Evolutionary conservation across 768 basidiomycete species (phyloP), one percentile per base, ranked within the genome.

Genomic region (Leucosporidium scottii): DNA sequence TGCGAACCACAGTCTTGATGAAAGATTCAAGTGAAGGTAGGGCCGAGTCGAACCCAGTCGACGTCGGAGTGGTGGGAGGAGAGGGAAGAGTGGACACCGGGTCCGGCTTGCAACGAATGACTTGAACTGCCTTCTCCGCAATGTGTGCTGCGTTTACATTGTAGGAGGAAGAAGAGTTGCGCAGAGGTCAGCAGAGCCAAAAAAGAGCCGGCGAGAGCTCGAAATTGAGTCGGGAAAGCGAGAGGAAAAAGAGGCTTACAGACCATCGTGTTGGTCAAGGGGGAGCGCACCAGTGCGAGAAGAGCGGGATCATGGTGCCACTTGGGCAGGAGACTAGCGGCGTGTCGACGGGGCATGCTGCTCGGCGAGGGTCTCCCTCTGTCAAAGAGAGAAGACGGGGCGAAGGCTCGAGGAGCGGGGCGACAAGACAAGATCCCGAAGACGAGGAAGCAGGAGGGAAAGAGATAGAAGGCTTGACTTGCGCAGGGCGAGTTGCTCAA

Each of bases 271-370:
- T 82, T 80, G 15, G 89, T 85, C 56, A 94, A 88, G 36, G 83
- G 85, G 73, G 83, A 84, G 70, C 83, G 80, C 81, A 96, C 82
- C 73, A 96, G 87, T 73, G 84, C 82, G 69, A 93, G 81, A 68
- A 97, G 84, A 68, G 84, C 85, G 31, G 86, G 86, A 79, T 90
- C 86, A 82, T 96, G 93, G 71, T 82, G 77, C 61, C 83, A 82
- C 57, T 83, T 79, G 67, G 88, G 87, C 64, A 91, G 77, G 75
- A 94, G 89, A 39, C 92, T 93, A 61, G 86, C 86, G 51, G 89
- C 88, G 73, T 80, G 77, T 5, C 47, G 44, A 30, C 62, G 70
- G 10, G 54, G n/a, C 61, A 70, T 70, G 54, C 17, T 70, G 54
- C 17, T 59, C 12, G 49, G 34, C 27, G 27, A 39, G 18, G 39